Base-by-base conservation (phyloP, 2,329 filamentous ascomycete genomes). In the Penicillium frequentans region DNA sequence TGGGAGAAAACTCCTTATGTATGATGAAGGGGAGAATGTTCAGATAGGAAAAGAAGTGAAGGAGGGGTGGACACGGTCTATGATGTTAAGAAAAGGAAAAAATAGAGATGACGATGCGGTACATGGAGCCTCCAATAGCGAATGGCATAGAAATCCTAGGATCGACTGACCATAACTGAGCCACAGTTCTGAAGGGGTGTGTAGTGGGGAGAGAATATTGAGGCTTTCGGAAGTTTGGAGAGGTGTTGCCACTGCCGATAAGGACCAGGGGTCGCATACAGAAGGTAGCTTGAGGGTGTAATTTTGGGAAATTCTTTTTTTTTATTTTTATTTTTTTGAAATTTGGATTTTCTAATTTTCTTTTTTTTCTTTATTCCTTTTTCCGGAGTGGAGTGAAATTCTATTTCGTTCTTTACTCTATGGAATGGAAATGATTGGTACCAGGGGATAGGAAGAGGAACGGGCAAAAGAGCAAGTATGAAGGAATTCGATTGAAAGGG, bases 61-160 rank as follows among this genome's bases (percentile, higher is more conserved):
- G 54, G 58, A 58, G 58, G 60, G 58, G 63, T 64, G 56, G 59
- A 64, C 10, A 47, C 21, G 52, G 47, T 54, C 49, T 60, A 63
- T 63, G 61, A 65, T 55, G 61, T 66, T 56, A 63, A 56, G 49
- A 65, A 63, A 58, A 58, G 62, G 47, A 59, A 57, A 61, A 53
- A 53, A 58, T 47, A 42, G 39, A 42, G 39, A 13, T 23, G 57
- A 64, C 44, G 63, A 60, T 62, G 61, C 46, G 63, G 62, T 62
- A 52, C 54, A 59, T 62, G 33, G 54, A 48, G 54, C 60, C 55
- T 64, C 64, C 63, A 67, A 66, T 67, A 59, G 60, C 49, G 59
- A 54, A 56, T 56, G 54, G 24, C 52, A 55, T 49, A 23, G 49
- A 39, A 60, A 49, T 54, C 55, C 48, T 53, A 63, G 33, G 49